Percentiles rank a stretch among this genome's conserved stretches.
phyloP scores from a whole-genome alignment of 2,329 filamentous ascomycete species.

The Aspergillus felis region DNA sequence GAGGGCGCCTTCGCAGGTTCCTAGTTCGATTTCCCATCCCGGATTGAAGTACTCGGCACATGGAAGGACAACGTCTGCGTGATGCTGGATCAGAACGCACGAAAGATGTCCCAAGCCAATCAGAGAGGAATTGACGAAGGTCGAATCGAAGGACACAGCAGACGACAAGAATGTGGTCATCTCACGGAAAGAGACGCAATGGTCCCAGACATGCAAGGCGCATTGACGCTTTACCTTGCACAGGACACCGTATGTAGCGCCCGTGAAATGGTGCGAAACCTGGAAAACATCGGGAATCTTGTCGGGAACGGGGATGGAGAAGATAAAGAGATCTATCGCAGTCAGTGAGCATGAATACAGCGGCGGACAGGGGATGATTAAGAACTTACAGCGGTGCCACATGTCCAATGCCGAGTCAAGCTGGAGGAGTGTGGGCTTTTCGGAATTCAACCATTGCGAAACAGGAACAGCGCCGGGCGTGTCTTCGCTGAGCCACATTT shows the following conservation, averaged over 20 bases:
- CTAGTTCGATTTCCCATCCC: conserved; percentile 61
- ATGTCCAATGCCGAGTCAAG: conserved; percentile 37
- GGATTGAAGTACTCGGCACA: conserved; percentile 61
- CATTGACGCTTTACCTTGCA: conserved; percentile 59
- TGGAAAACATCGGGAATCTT: conserved; percentile 58
- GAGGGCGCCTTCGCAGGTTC: conserved; percentile 54
- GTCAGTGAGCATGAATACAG: neutral
- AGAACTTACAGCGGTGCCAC: conserved; percentile 31
- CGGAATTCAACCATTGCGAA: conserved; percentile 36
- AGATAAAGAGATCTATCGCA: conserved; percentile 47
- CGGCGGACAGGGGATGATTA: neutral
- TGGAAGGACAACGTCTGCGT: conserved; percentile 57
- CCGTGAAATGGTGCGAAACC: conserved; percentile 60
- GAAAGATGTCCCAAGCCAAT: conserved; percentile 48
- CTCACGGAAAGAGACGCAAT: conserved; percentile 60
- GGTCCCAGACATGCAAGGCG: conserved; percentile 61
- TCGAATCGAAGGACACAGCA: conserved; percentile 46
- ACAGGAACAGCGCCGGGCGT: conserved; percentile 37
- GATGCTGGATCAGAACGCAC: conserved; percentile 46
- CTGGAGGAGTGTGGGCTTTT: conserved; percentile 35
- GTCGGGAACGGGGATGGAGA: conserved; percentile 54
- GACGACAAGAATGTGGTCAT: conserved; percentile 49
- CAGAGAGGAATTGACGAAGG: conserved; percentile 48
- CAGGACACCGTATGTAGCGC: conserved; percentile 58
- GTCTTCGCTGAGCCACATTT: conserved; percentile 46